A percentile compares a stretch with the other conserved stretches of the same genome.
Conservation (phyloP, 2,329 filamentous ascomycete genomes). For the Cladophialophora immunda region DNA sequence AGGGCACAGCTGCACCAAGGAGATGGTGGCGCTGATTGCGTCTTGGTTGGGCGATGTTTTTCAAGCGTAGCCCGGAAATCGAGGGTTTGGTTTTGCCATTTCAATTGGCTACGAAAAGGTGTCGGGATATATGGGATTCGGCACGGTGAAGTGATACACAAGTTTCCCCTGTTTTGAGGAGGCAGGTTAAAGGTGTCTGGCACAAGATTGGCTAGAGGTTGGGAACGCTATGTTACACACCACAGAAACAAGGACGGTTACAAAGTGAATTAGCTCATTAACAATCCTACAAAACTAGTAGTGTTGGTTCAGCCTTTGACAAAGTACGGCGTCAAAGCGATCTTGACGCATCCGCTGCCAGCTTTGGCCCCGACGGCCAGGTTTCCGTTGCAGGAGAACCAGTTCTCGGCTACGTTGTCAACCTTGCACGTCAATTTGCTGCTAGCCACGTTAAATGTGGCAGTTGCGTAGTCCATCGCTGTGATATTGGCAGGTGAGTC, state of each 20-base stretch:
- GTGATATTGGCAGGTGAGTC: neutral
- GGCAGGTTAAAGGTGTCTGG: too few species aligned
- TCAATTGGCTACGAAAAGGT: too few species aligned
- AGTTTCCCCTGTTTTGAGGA: too few species aligned
- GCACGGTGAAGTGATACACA: too few species aligned
- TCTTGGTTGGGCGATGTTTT: conserved; percentile 11
- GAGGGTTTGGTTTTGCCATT: too few species aligned
- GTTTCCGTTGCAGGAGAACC: neutral
- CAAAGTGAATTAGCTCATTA: too few species aligned
- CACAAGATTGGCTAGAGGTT: too few species aligned
- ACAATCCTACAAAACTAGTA: too few species aligned
- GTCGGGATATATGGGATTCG: too few species aligned
- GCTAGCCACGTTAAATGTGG: neutral
- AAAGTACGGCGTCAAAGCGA: neutral
- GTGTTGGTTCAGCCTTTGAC: neutral
- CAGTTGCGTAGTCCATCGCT: neutral
- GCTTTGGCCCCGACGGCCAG: neutral
- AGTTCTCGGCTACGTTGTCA: neutral
- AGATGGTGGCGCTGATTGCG: conserved; percentile 16
- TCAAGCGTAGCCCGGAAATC: neutral
- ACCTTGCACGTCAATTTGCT: neutral
- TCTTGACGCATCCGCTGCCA: neutral
- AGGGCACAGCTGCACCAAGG: conserved; percentile 18
- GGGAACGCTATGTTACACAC: too few species aligned
- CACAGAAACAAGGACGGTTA: neutral